Percentiles rank a stretch among this genome's conserved stretches.
phyloP scores from a whole-genome alignment of 371 early-diverging fungal species.

The Apophysomyces sp. region DNA sequence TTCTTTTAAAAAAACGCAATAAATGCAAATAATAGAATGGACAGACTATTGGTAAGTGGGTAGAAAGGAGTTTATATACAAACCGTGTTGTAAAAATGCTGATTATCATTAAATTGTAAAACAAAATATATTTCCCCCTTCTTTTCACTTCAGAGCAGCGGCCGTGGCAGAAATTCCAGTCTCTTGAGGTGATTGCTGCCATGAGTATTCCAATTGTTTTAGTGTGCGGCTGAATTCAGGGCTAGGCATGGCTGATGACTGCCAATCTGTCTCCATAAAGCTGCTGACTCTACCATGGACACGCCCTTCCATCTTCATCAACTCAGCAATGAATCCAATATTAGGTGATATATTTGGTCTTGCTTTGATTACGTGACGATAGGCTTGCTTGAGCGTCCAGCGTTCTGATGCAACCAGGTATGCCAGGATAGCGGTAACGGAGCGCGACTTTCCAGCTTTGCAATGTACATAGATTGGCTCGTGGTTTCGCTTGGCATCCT shows the following conservation, averaged over 20 bases:
- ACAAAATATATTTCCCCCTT: background rate
- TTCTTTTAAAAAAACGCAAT: too few relatives aligned
- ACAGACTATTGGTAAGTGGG: too few relatives aligned
- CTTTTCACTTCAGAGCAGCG: background rate
- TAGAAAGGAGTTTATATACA: too few relatives aligned
- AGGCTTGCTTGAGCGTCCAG: conserved; percentile 74
- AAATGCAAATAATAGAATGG: too few relatives aligned
- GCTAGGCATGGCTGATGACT: conserved; percentile 21
- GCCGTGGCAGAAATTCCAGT: background rate
- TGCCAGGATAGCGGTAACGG: conserved; percentile 77
- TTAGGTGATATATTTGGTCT: conserved; percentile 82
- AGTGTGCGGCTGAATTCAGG: conserved; percentile 25
- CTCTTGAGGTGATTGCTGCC: conserved; percentile 27
- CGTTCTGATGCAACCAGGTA: conserved; percentile 67
- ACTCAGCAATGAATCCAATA: conserved; percentile 80
- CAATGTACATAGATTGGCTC: conserved; percentile 82
- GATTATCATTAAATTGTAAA: conserved; percentile 3
- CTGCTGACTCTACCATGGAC: conserved; percentile 55
- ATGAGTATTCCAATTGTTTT: conserved; percentile 22
- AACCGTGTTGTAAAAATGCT: too few relatives aligned
- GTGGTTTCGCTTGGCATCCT: conserved; percentile 44
- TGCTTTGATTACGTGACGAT: conserved; percentile 66
- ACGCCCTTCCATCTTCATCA: conserved; percentile 72
- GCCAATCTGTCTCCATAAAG: conserved; percentile 46
- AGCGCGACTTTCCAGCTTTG: conserved; percentile 83